Evolutionary conservation across 192 early-diverging fungal species (phyloP).

Genomic region (Linnemannia zychae): DNA sequence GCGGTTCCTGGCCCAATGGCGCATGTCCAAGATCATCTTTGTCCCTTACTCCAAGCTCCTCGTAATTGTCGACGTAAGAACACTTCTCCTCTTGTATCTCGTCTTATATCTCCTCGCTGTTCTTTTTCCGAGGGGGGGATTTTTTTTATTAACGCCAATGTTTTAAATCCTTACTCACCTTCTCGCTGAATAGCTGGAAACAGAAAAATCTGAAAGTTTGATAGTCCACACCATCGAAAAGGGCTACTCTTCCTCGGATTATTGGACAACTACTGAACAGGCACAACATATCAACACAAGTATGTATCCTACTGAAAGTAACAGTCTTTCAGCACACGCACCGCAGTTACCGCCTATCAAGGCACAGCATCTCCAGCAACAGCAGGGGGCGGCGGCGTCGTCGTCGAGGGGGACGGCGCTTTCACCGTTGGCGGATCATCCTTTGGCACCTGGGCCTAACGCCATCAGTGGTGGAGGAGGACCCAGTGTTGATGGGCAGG

Average conservation of each 20-base stretch:
- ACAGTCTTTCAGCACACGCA: neutral
- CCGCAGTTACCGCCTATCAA: neutral
- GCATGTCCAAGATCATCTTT: conserved; percentile 47
- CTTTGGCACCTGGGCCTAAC: neutral
- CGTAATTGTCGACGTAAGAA: conserved; percentile 43
- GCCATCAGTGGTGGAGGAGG: neutral
- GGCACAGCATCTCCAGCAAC: neutral
- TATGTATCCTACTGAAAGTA: neutral
- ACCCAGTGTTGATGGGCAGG: neutral
- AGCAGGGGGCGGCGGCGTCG: neutral
- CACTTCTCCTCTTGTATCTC: neutral
- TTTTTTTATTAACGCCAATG: neutral
- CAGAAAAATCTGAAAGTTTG: conserved; percentile 32
- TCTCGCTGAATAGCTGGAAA: conserved; percentile 22
- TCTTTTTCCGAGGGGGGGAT: neutral
- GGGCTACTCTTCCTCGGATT: conserved; percentile 28
- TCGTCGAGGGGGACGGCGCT: neutral
- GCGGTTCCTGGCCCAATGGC: conserved; percentile 42
- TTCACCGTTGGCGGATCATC: neutral
- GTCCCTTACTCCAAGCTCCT: conserved; percentile 42
- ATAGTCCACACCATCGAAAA: conserved; percentile 44
- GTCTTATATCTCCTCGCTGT: neutral
- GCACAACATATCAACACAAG: neutral
- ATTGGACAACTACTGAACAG: neutral
- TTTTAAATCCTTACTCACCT: too few species aligned